Percentiles rank a stretch among this genome's conserved stretches.
These are phyloP conservation scores for Linum lewisii DNA, from an alignment of 345 rosid species.

Conservation along the genomic window DNA sequence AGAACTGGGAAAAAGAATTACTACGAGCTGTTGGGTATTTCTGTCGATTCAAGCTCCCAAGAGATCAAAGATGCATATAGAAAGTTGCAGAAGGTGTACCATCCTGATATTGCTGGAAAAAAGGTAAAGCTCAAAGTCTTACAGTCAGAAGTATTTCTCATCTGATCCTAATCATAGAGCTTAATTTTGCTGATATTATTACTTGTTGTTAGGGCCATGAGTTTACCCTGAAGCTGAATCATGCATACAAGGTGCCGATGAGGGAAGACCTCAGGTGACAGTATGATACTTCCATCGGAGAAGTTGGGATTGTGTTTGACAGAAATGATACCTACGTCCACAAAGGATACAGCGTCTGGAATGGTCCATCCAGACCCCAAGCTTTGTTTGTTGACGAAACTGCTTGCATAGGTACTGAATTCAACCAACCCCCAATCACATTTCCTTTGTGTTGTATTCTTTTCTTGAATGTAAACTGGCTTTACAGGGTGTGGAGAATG, in stretches of 20 bases:
- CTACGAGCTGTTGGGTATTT: constrained; percentile 47
- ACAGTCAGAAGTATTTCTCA: too few species aligned
- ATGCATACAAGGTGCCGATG: constrained; percentile 43
- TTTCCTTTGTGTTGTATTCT: neutral
- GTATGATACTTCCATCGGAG: constrained; percentile 36
- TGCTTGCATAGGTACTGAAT: constrained; percentile 40
- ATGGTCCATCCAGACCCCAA: constrained; percentile 42
- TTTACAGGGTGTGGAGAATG: constrained; percentile 51
- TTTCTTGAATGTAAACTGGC: neutral
- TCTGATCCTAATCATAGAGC: too few species aligned
- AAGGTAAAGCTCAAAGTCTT: constrained; percentile 22
- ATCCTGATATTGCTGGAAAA: constrained; percentile 56
- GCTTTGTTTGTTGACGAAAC: constrained; percentile 53
- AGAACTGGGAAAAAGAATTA: constrained; percentile 26
- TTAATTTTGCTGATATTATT: constrained; percentile 4
- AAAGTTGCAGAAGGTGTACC: constrained; percentile 53
- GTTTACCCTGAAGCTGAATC: constrained; percentile 33
- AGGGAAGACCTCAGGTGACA: constrained; percentile 31
- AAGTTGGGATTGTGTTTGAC: constrained; percentile 14
- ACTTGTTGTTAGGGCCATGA: constrained; percentile 33
- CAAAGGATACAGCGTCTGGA: constrained; percentile 44
- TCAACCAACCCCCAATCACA: neutral
- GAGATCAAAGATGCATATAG: constrained; percentile 51
- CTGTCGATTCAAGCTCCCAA: constrained; percentile 29
- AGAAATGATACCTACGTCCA: constrained; percentile 7